A percentile compares a stretch with the other conserved stretches of the same genome.
phyloP scores from a whole-genome alignment of 805 yeast species.

The Blastobotrys chiropterorum region DNA sequence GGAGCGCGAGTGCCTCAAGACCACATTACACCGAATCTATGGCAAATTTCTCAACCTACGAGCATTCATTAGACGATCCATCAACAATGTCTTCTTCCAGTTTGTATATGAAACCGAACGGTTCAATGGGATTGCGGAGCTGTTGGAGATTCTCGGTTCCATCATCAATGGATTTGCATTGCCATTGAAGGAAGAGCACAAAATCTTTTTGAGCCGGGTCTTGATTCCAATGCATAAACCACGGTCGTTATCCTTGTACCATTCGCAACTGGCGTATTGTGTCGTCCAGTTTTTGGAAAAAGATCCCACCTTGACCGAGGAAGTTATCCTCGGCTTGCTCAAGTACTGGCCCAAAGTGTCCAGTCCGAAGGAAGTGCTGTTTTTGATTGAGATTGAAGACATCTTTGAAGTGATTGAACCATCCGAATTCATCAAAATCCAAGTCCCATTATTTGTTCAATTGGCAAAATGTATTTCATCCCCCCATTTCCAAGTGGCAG shows the following conservation, averaged over 20 bases:
- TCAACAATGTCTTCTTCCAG: constrained; percentile 86
- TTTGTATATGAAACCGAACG: constrained; percentile 93
- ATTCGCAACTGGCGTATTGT: constrained; percentile 96
- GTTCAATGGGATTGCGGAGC: constrained; percentile 92
- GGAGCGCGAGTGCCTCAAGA: constrained; percentile 90
- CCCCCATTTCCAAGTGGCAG: constrained; percentile 96
- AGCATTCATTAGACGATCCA: constrained; percentile 84
- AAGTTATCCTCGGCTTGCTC: constrained; percentile 88
- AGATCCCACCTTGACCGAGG: constrained; percentile 87
- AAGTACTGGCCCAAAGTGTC: constrained; percentile 96
- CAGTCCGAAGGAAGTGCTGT: constrained; percentile 93
- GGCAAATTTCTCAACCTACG: constrained; percentile 89
- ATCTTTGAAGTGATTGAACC: constrained; percentile 96
- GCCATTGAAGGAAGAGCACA: constrained; percentile 96
- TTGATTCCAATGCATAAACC: constrained; percentile 90
- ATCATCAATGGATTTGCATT: constrained; percentile 97
- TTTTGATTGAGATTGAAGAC: constrained; percentile 91
- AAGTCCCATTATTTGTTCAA: constrained; percentile 90
- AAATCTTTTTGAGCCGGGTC: constrained; percentile 78
- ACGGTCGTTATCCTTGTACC: constrained; percentile 80
- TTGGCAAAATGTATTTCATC: constrained; percentile 89
- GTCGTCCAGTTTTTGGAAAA: constrained; percentile 94
- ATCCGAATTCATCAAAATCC: constrained; percentile 80
- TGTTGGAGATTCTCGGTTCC: constrained; percentile 89
- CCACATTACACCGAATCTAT: constrained; percentile 91